These are phyloP conservation scores for Xylariales sp. DNA, from an alignment of 2,329 filamentous ascomycete genomes.

Conservation along the genomic window DNA sequence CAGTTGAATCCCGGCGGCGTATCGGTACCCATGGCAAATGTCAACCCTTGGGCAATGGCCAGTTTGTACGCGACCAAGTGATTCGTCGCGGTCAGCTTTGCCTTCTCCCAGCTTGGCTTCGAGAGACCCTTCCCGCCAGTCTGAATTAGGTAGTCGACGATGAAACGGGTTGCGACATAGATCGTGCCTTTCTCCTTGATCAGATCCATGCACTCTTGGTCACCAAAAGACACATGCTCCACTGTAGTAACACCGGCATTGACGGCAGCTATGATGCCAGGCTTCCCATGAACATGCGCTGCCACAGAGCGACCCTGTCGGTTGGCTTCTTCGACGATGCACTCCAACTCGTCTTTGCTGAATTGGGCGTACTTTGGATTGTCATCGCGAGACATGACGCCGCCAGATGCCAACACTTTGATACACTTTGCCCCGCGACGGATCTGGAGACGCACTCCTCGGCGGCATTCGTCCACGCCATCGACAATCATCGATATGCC, in stretches of 20 bases:
- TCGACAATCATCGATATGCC: slow-evolving; percentile 27
- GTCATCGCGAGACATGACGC: slow-evolving; percentile 35
- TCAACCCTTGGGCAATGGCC: slow-evolving; percentile 32
- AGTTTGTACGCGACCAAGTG: slow-evolving; percentile 31
- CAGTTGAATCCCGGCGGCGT: slow-evolving; percentile 33
- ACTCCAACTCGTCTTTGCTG: slow-evolving; percentile 31
- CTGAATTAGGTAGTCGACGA: slow-evolving; percentile 28
- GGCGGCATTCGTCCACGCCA: slow-evolving; percentile 35
- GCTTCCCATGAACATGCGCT: slow-evolving; percentile 36
- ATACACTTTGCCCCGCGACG: slow-evolving; percentile 35
- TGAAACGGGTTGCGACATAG: slow-evolving; percentile 34
- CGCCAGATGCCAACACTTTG: slow-evolving; percentile 36
- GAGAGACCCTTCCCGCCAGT: slow-evolving; percentile 30
- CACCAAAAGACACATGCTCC: slow-evolving; percentile 36
- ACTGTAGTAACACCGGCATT: slow-evolving; percentile 32
- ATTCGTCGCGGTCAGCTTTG: slow-evolving; percentile 25
- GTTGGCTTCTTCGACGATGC: slow-evolving; percentile 33
- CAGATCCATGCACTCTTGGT: slow-evolving; percentile 34
- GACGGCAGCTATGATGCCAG: slow-evolving; percentile 33
- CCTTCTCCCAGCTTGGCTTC: slow-evolving; percentile 30
- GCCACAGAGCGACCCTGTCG: slow-evolving; percentile 33
- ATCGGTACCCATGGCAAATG: slow-evolving; percentile 37
- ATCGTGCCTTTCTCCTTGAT: slow-evolving; percentile 33
- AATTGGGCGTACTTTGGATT: slow-evolving; percentile 34
- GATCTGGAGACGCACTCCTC: slow-evolving; percentile 34